Evolutionary conservation across 2,329 filamentous ascomycete species (phyloP).

Genomic region (Penicillium olsonii): DNA sequence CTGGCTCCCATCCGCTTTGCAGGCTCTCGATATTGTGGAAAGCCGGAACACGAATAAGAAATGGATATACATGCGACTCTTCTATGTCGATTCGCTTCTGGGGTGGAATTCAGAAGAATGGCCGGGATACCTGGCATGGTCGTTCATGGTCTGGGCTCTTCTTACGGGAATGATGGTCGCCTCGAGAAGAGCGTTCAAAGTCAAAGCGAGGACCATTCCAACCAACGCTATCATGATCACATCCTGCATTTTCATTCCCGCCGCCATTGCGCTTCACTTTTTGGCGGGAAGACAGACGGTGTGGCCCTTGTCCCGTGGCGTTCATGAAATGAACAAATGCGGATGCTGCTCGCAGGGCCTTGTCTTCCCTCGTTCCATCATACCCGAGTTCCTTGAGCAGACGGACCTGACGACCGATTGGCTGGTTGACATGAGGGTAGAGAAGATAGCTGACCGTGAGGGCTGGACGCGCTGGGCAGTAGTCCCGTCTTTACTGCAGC

Average conservation of each 20-base stretch:
- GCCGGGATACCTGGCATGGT: not conserved
- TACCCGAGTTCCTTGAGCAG: not conserved
- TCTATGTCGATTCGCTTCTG: not conserved
- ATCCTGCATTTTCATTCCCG: not conserved
- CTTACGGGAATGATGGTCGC: not conserved
- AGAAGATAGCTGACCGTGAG: not conserved
- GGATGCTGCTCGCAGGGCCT: not conserved
- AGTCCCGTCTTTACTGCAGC: not conserved
- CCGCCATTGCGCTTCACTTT: not conserved
- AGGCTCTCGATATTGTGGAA: not conserved
- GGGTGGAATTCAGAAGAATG: not conserved
- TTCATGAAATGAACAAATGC: not conserved
- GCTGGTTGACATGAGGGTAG: not conserved
- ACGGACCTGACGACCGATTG: slow-evolving; percentile 2
- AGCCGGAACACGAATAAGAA: not conserved
- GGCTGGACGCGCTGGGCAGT: not conserved
- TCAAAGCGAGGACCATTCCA: not conserved
- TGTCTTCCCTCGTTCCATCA: not conserved
- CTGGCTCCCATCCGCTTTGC: not conserved
- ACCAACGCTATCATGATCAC: not conserved
- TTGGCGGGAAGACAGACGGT: not conserved
- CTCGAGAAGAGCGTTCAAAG: not conserved
- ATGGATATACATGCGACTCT: slow-evolving; percentile 9
- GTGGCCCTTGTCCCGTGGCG: not conserved
- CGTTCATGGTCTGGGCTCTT: not conserved